Evolutionary conservation across 2,329 filamentous ascomycete genomes (phyloP).

Genomic region (Xylariaceae sp.): DNA sequence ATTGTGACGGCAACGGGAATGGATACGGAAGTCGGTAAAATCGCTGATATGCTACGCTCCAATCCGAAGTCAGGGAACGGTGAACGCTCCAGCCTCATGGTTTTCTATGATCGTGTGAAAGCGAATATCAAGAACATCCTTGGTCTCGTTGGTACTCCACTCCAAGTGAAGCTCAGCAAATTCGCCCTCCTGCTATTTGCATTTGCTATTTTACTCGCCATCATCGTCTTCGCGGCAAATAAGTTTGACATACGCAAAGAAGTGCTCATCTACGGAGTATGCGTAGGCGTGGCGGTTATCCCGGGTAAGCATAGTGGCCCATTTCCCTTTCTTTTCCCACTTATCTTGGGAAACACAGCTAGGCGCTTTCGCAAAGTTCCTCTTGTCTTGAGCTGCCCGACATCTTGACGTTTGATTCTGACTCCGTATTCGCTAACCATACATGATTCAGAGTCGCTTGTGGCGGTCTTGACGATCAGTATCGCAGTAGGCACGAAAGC

Average conservation of each 20-base stretch:
- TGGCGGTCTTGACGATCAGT: constrained; percentile 61
- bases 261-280: constrained; percentile 51
- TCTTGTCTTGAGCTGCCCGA: no score
- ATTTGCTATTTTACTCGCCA: constrained; percentile 58
- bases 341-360: no score
- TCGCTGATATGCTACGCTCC: constrained; percentile 65
- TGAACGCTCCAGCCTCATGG: constrained; percentile 40
- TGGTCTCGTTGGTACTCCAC: constrained; percentile 70
- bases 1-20: constrained; percentile 69
- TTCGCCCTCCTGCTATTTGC: constrained; percentile 78
- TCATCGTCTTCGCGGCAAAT: constrained; percentile 59
- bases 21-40: constrained; percentile 71
- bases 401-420: no score
- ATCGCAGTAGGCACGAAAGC: constrained; percentile 53
- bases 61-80: constrained; percentile 44
- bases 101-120: constrained; percentile 40
- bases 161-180: constrained; percentile 81
- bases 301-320: no score
- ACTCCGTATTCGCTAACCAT: no score
- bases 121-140: constrained; percentile 47
- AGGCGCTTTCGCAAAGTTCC: no score
- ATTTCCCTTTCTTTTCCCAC: no score
- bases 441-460: constrained; percentile 52
- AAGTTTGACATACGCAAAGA: constrained; percentile 50
- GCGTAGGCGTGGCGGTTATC: constrained; percentile 48